These are phyloP conservation scores for Coleophoma cylindrospora DNA, from an alignment of 2,329 filamentous ascomycete species.

Conservation along the genomic window DNA sequence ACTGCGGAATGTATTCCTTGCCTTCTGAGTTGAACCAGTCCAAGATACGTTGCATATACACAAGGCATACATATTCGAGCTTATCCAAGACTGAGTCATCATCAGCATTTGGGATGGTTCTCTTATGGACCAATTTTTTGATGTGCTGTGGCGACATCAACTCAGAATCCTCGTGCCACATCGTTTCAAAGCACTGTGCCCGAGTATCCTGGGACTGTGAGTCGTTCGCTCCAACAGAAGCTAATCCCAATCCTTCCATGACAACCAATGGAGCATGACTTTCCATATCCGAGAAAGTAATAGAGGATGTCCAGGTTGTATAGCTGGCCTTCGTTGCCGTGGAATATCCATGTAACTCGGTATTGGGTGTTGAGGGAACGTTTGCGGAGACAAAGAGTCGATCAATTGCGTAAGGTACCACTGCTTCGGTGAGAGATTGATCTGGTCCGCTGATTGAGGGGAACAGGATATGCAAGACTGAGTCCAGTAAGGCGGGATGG, in stretches of 20 bases:
- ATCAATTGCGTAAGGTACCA: not conserved
- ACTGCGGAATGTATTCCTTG: too few species aligned
- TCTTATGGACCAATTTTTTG: not conserved
- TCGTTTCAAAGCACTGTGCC: not conserved
- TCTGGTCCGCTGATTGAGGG: not conserved
- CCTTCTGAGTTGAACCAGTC: too few species aligned
- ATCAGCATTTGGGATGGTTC: not conserved
- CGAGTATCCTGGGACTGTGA: not conserved
- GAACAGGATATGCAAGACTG: not conserved
- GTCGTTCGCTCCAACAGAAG: not conserved
- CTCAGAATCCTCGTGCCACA: not conserved
- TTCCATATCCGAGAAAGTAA: not conserved
- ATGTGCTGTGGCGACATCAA: not conserved
- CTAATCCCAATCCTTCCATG: conserved; percentile 24
- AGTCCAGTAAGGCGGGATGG: not conserved
- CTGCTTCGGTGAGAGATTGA: not conserved
- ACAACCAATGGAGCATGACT: not conserved
- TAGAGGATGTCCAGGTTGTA: not conserved
- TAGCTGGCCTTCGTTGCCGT: not conserved
- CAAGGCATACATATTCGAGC: not conserved
- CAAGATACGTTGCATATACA: too few species aligned
- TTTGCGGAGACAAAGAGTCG: not conserved
- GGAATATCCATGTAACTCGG: not conserved
- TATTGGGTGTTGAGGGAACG: not conserved
- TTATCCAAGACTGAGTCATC: not conserved